Base-by-base conservation (phyloP, 2,329 filamentous ascomycete genomes). In the Aspergillus texensis region DNA sequence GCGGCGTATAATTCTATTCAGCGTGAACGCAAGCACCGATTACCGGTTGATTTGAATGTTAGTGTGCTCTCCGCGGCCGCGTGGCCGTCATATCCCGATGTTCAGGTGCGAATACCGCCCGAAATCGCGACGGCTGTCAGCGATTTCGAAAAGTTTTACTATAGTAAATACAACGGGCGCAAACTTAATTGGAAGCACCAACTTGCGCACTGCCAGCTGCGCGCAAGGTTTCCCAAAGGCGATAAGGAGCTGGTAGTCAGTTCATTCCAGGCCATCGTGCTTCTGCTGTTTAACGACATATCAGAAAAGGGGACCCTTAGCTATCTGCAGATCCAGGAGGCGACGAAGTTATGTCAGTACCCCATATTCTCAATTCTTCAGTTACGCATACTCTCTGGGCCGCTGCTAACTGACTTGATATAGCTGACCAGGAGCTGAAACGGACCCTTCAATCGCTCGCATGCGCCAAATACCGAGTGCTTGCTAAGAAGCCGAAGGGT, bases 381-480 rank as follows among this genome's bases (percentile, higher is more conserved):
- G 14, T 8, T 12, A n/a, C 21, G 3, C 19, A 11, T 52, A 30
- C 26, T 6, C 6, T 52, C 52, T 46, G 41, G 30, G 14, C 50
- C 39, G 26, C 66, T 65, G 64, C 72, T 75, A 68, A 76, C 75
- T 68, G 68, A 68, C 68, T 62, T 8, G 57, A 45, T 63, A 48
- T 68, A 88, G 85, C 88, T 45, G 91, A 92, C 58, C 82, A 83
- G 39, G 93, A 98, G 74, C 87, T 99, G 26, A 88, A 91, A 70
- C 91, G 95, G 62, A 99, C 95, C 0, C 86, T 99, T 19, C 95
- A 99, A 78, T 97, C 94, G 5, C 88, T 99, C 36, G 95, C 96
- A 3, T 98, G 94, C 76, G 94, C 91, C 67, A 95, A 93, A 80
- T 86, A 91, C 34, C 89, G 93, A 8, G 92, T 97, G 12, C 84